Evolutionary conservation across 2,329 filamentous ascomycete genomes (phyloP), one percentile per base, ranked within the genome.

Genomic region (Tolypocladium album): DNA sequence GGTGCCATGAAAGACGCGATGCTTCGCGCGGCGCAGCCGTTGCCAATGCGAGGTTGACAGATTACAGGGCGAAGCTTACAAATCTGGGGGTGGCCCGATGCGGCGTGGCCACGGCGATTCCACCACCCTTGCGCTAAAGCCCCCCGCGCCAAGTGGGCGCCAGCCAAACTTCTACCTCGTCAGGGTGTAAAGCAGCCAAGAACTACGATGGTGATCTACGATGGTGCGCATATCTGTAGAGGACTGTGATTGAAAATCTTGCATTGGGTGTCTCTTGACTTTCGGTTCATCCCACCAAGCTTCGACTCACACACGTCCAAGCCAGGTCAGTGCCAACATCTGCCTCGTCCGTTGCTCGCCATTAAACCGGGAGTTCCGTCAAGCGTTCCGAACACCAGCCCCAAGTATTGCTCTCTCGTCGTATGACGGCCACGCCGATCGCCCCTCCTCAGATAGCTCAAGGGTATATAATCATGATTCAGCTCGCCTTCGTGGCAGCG

Each of bases 401-500:
- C 42, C 42, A 12, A 43, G 20, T n/a, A 43, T 20, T 45, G 20
- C n/a, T 22, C 12, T 27, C 17, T 43, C n/a, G 8, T 39, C 34
- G 22, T 22, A 34, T 56, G 39, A 39, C 38, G 39, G 20, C 43
- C 15, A 34, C 56, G 12, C 8, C 22, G n/a, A 34, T 38, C 58
- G 8, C 20, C 17, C 8, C 59, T 40, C 31, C 34, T 36, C 50
- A 40, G 57, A 57, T 42, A 61, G 59, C 52, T 43, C 58, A 58
- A 47, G 59, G 59, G 59, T 61, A 61, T 61, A 57, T 61, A 61
- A 56, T 61, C 59, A 58, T 58, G 53, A 43, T 43, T 34, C 34
- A 56, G 15, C 31, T 52, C 56, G 39, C 38, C 38, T 13, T 45
- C 17, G n/a, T 22, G 17, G 12, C 31, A 34, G 17, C 53, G 22